Conservation (phyloP, 495 filamentous ascomycete genomes). For the Oidiodendron maius region DNA sequence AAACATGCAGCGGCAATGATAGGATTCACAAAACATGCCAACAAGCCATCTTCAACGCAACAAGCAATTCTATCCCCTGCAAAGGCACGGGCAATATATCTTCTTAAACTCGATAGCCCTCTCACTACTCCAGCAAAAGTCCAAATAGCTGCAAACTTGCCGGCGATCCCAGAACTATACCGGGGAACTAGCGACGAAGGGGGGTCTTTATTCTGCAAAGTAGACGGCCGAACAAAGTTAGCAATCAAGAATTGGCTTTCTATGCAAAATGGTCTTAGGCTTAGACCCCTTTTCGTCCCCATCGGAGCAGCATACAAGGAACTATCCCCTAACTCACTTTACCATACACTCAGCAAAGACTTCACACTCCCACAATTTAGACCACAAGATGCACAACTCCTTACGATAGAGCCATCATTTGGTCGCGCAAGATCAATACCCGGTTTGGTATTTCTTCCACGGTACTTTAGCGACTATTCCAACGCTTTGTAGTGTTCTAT, state of each 20-base stretch:
- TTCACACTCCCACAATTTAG: constrained; percentile 33
- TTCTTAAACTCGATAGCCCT: constrained; percentile 25
- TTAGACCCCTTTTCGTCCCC: constrained; percentile 27
- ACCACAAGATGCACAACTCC: constrained; percentile 7
- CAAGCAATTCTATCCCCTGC: constrained; percentile 9
- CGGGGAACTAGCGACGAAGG: constrained; percentile 7
- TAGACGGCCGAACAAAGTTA: constrained; percentile 17
- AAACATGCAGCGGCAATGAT: constrained; percentile 10
- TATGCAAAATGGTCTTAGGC: constrained; percentile 9
- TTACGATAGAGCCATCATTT: neutral
- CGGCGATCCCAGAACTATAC: constrained; percentile 2
- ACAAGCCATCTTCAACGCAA: constrained; percentile 1
- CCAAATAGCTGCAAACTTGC: constrained; percentile 11
- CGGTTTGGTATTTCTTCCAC: constrained; percentile 36
- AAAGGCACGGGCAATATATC: constrained; percentile 17
- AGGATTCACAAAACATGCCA: constrained; percentile 2
- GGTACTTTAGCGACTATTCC: constrained; percentile 24
- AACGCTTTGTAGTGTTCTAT: constrained; percentile 18
- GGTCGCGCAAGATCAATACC: constrained; percentile 23
- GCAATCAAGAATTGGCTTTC: constrained; percentile 16
- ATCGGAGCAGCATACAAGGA: constrained; percentile 27
- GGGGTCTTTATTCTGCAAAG: constrained; percentile 16
- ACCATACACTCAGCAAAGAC: constrained; percentile 37
- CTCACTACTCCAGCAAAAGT: constrained; percentile 13
- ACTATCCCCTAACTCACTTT: constrained; percentile 23